Percentiles rank a stretch among this genome's conserved stretches.
phyloP scores from a whole-genome alignment of 306 rosid species.

The Rosa lucieae region DNA sequence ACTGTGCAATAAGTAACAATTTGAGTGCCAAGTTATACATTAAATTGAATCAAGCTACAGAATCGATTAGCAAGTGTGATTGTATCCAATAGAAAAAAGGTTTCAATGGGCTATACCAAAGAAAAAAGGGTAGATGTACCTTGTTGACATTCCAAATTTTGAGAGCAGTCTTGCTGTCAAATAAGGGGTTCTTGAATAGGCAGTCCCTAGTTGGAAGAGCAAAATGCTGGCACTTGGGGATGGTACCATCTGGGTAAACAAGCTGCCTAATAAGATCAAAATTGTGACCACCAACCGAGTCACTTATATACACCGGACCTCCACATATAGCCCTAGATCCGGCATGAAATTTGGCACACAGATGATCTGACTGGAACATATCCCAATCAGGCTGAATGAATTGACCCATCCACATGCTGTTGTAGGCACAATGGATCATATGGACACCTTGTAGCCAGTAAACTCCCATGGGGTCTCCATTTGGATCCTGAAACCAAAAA shows the following conservation, averaged over 20 bases:
- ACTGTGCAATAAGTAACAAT: conserved; percentile 35
- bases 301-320: conserved; percentile 83
- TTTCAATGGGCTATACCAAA: too few species aligned
- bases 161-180: conserved; percentile 60
- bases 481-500: conserved; percentile 90
- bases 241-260: conserved; percentile 74
- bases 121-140: conserved; percentile 35
- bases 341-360: conserved; percentile 80
- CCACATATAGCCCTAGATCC: conserved; percentile 90
- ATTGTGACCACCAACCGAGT: conserved; percentile 63
- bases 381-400: conserved; percentile 92
- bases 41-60: not conserved
- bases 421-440: conserved; percentile 86
- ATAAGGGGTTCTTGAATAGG: conserved; percentile 71
- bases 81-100: too few species aligned
- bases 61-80: not conserved
- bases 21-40: not conserved
- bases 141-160: conserved; percentile 85
- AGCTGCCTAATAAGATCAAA: conserved; percentile 70
- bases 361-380: conserved; percentile 87
- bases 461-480: conserved; percentile 83
- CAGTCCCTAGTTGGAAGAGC: conserved; percentile 93
- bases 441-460: conserved; percentile 88
- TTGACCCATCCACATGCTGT: conserved; percentile 96
- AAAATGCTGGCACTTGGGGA: conserved; percentile 68